phyloP scores from a whole-genome alignment of 2,329 filamentous ascomycete species.

The Talaromyces sp. region DNA sequence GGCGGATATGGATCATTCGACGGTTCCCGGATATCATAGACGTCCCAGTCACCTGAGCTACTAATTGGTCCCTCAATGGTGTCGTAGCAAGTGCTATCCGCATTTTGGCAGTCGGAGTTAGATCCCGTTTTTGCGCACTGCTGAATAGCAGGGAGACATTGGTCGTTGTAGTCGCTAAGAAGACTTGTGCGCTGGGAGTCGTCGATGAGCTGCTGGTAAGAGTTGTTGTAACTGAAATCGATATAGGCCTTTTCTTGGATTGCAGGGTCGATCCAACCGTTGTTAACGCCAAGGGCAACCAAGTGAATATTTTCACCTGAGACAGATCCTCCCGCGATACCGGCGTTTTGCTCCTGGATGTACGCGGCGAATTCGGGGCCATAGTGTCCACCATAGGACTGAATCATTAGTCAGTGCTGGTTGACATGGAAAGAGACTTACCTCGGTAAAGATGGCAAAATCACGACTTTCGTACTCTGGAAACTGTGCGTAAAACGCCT shows the following conservation, averaged over 20 bases:
- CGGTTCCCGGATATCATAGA: constrained; percentile 12
- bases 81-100: not conserved
- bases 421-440: not conserved
- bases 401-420: not conserved
- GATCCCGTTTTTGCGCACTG: not conserved
- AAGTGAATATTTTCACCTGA: constrained; percentile 38
- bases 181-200: not conserved
- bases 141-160: constrained; percentile 26
- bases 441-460: constrained; percentile 47
- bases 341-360: constrained; percentile 42
- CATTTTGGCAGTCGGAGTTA: not conserved
- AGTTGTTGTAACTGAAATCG: constrained; percentile 54
- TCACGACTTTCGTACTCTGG: constrained; percentile 28
- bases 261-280: constrained; percentile 53
- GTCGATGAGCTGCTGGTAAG: not conserved
- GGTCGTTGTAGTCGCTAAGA: constrained; percentile 41
- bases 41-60: not conserved
- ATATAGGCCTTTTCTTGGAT: constrained; percentile 50
- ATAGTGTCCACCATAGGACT: constrained; percentile 45
- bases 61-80: not conserved
- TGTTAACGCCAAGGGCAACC: constrained; percentile 55
- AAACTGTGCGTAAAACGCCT: not conserved
- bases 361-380: constrained; percentile 40
- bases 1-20: constrained; percentile 60
- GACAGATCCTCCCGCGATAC: constrained; percentile 35